phyloP scores from a whole-genome alignment of 192 early-diverging fungal genomes.

The Entomortierella chlamydospora region DNA sequence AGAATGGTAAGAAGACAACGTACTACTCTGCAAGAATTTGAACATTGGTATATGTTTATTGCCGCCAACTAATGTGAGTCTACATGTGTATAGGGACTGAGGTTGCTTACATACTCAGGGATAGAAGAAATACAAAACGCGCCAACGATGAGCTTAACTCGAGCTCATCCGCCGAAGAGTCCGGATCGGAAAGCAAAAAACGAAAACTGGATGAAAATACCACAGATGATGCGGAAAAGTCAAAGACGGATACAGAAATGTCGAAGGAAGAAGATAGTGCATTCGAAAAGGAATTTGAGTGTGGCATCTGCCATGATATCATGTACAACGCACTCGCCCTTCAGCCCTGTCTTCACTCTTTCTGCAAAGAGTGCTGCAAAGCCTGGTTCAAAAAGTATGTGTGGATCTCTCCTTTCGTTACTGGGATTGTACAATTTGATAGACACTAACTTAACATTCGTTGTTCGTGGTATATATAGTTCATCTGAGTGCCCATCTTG shows the following conservation, averaged over 20 bases:
- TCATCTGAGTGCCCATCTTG: slow-evolving; percentile 29
- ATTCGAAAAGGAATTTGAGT: slow-evolving; percentile 47
- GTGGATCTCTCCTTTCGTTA: background rate
- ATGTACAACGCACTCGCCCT: slow-evolving; percentile 44
- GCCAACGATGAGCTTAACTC: background rate
- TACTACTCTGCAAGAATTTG: too few relatives aligned
- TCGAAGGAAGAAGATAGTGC: slow-evolving; percentile 14
- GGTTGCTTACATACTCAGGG: slow-evolving; percentile 26
- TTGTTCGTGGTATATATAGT: background rate
- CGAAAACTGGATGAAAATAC: slow-evolving; percentile 7
- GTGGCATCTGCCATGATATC: slow-evolving; percentile 52
- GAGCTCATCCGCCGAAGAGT: background rate
- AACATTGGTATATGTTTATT: too few relatives aligned
- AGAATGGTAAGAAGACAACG: slow-evolving; percentile 6
- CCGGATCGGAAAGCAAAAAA: slow-evolving; percentile 16
- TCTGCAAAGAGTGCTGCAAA: slow-evolving; percentile 48
- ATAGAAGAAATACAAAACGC: slow-evolving; percentile 27
- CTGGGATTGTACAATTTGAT: background rate
- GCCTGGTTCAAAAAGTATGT: slow-evolving; percentile 38
- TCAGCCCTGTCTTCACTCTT: slow-evolving; percentile 51
- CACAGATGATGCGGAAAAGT: background rate
- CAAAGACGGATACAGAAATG: background rate
- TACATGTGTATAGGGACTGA: background rate
- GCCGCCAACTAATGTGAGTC: background rate
- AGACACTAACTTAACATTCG: background rate